Conservation (phyloP, 2,329 filamentous ascomycete species). For the Pleomassaria siparia region DNA sequence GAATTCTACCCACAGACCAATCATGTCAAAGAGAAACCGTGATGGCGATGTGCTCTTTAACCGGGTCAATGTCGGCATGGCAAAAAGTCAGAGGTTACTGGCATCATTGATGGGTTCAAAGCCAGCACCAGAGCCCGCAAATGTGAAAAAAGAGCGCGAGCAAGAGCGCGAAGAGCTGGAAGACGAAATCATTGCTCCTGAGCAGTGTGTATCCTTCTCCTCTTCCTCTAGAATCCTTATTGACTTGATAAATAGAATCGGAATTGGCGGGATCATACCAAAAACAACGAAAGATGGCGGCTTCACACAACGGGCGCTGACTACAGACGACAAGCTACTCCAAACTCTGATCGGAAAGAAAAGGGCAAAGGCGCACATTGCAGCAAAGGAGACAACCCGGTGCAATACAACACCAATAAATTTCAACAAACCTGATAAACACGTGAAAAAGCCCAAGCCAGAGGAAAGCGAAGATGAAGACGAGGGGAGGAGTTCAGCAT, state of each 20-base stretch:
- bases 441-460: constrained; percentile 16
- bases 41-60: constrained; percentile 60
- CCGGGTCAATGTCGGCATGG: constrained; percentile 54
- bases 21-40: constrained; percentile 36
- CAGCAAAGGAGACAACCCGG: constrained; percentile 25
- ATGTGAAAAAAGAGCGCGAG: constrained; percentile 47
- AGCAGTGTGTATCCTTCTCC: constrained; percentile 47
- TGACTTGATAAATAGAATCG: constrained; percentile 29
- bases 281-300: constrained; percentile 41
- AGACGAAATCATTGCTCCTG: constrained; percentile 55
- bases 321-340: constrained; percentile 48
- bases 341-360: constrained; percentile 47
- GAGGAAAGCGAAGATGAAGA: constrained; percentile 45
- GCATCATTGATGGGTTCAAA: constrained; percentile 59
- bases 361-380: constrained; percentile 38
- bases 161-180: constrained; percentile 56
- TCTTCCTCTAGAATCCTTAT: neutral
- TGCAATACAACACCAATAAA: constrained; percentile 29
- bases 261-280: constrained; percentile 41
- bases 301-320: constrained; percentile 37
- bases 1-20: constrained; percentile 7
- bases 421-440: constrained; percentile 11
- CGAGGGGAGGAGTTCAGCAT: constrained; percentile 37
- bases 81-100: constrained; percentile 56
- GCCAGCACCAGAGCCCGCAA: constrained; percentile 40